phyloP scores from a whole-genome alignment of 345 rosid genomes.

The Salix brachista region DNA sequence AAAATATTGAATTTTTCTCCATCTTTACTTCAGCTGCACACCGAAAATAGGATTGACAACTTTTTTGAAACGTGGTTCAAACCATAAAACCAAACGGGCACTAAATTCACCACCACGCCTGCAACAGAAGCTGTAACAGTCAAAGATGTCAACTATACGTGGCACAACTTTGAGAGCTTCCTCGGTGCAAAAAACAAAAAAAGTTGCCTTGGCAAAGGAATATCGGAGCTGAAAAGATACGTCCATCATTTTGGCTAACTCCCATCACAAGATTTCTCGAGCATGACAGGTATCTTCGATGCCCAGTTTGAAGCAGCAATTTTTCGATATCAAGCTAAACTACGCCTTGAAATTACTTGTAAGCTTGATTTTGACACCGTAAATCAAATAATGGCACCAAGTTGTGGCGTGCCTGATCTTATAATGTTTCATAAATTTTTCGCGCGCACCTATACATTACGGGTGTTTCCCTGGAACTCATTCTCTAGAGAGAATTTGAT shows the following conservation, averaged over 20 bases:
- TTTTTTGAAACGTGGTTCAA: too few species aligned
- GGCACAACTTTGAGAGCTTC: conserved; percentile 14
- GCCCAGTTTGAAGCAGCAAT: conserved; percentile 37
- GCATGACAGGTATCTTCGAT: conserved; percentile 25
- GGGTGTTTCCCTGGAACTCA: conserved; percentile 54
- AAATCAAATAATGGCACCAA: conserved; percentile 38
- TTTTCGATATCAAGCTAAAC: conserved; percentile 38
- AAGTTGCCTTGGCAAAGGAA: conserved; percentile 14
- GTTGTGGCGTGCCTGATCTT: conserved; percentile 57
- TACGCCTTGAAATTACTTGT: conserved; percentile 51
- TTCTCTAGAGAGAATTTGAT: conserved; percentile 57
- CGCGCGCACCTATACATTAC: conserved; percentile 30
- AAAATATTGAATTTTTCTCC: too few species aligned
- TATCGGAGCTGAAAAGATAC: conserved; percentile 48
- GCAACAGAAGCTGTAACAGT: conserved; percentile 10
- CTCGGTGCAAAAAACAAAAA: conserved; percentile 15
- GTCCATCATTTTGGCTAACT: conserved; percentile 54
- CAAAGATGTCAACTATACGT: conserved; percentile 6
- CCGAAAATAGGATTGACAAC: too few species aligned
- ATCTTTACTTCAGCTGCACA: too few species aligned
- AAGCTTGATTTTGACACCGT: conserved; percentile 49
- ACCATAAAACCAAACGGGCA: too few species aligned
- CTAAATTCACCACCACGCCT: conserved; percentile 28
- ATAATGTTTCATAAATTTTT: conserved; percentile 24
- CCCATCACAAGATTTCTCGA: neutral